These are phyloP conservation scores for Ophiocordyceps camponoti-leonardi DNA, from an alignment of 2,329 filamentous ascomycete genomes.

Conservation along the genomic window DNA sequence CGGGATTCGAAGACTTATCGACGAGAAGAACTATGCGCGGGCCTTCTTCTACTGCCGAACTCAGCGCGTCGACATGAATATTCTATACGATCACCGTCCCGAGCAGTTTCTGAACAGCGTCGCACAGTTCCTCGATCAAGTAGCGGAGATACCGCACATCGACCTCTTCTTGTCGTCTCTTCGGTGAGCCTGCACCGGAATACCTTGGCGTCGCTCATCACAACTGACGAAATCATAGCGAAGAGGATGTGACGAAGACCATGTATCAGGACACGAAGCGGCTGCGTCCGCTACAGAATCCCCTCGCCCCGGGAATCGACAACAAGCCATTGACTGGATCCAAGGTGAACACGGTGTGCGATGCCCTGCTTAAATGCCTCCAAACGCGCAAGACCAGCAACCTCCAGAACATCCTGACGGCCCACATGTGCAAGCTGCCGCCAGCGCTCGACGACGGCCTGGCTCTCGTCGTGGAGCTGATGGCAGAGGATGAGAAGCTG, in stretches of 20 bases:
- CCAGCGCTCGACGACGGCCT: conserved; percentile 81
- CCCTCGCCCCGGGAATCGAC: background rate
- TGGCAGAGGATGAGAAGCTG: conserved; percentile 48
- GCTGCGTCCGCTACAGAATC: conserved; percentile 5
- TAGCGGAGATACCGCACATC: conserved; percentile 65
- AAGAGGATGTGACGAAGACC: conserved; percentile 84
- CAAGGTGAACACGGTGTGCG: conserved; percentile 81
- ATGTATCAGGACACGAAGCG: conserved; percentile 80
- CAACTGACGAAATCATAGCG: conserved; percentile 23
- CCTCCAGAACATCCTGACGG: conserved; percentile 86
- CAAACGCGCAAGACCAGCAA: conserved; percentile 40
- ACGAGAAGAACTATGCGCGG: conserved; percentile 60
- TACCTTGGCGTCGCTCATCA: conserved; percentile 8
- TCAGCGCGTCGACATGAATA: conserved; percentile 95
- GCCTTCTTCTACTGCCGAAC: conserved; percentile 81
- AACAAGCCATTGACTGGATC: conserved; percentile 3
- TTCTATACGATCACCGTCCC: conserved; percentile 85
- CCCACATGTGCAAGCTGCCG: conserved; percentile 83
- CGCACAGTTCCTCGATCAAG: conserved; percentile 62
- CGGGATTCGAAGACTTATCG: conserved; percentile 68
- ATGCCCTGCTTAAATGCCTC: conserved; percentile 60
- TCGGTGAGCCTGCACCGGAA: conserved; percentile 32
- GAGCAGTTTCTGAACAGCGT: conserved; percentile 68
- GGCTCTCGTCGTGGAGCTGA: conserved; percentile 57
- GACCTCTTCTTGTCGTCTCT: conserved; percentile 84